phyloP scores from a whole-genome alignment of 2,329 filamentous ascomycete species.

The Hymenoscyphus linearis region DNA sequence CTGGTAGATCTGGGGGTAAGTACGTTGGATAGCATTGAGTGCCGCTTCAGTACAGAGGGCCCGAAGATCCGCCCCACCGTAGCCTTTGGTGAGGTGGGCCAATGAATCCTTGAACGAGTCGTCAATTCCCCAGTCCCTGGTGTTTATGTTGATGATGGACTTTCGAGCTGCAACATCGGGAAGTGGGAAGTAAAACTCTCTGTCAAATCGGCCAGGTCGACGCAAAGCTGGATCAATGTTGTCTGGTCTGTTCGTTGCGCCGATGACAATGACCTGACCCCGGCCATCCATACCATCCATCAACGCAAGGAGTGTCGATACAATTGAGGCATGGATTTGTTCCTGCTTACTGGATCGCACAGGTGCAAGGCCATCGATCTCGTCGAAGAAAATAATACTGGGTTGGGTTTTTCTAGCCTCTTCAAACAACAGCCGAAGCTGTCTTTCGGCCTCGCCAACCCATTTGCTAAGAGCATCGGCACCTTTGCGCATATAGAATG shows the following conservation, averaged over 20 bases:
- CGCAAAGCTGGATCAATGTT: conserved; percentile 95
- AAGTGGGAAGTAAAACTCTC: conserved; percentile 96
- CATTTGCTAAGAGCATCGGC: conserved; percentile 97
- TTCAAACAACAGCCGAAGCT: conserved; percentile 88
- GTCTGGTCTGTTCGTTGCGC: conserved; percentile 95
- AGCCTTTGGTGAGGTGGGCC: conserved; percentile 87
- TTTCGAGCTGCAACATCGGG: conserved; percentile 75
- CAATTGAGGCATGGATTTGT: conserved; percentile 96
- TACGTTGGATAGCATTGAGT: conserved; percentile 89
- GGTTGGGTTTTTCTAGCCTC: conserved; percentile 94
- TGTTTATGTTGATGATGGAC: conserved; percentile 91
- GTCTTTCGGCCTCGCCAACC: conserved; percentile 96
- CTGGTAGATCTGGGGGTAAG: conserved; percentile 92
- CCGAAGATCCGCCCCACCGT: conserved; percentile 90
- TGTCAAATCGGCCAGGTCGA: conserved; percentile 88
- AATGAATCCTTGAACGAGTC: conserved; percentile 76
- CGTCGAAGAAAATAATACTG: conserved; percentile 99
- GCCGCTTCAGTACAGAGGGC: conserved; percentile 95
- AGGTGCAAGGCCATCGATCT: conserved; percentile 94
- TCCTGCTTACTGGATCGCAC: conserved; percentile 97
- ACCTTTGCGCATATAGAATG: conserved; percentile 99
- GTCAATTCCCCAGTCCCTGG: conserved; percentile 83
- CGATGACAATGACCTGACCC: conserved; percentile 96
- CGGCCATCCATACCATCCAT: conserved; percentile 99
- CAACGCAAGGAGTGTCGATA: conserved; percentile 84